Percentiles rank a stretch among this genome's conserved stretches.
Conservation (phyloP, 306 rosid species). For the Fagus sylvatica region DNA sequence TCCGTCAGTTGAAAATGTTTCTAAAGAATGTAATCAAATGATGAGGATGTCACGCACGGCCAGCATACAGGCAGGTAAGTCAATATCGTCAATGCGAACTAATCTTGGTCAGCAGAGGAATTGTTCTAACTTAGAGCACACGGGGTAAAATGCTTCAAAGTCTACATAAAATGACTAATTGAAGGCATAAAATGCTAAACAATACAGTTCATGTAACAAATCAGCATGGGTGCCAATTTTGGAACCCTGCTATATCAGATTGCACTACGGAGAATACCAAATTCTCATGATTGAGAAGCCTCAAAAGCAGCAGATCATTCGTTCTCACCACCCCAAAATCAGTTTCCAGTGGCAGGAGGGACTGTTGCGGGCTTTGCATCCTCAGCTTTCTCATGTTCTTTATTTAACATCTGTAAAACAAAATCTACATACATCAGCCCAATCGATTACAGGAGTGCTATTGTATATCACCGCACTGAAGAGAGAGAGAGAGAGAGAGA, state of each 20-base stretch:
- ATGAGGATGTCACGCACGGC: neutral
- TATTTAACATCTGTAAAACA: slow-evolving; percentile 50
- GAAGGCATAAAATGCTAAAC: neutral
- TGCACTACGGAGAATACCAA: slow-evolving; percentile 21
- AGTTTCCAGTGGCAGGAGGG: slow-evolving; percentile 33
- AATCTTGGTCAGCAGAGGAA: neutral
- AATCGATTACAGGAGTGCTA: neutral
- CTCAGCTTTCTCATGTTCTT: slow-evolving; percentile 63
- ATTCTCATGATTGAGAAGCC: slow-evolving; percentile 23
- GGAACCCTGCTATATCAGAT: neutral
- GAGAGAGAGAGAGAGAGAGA: neutral
- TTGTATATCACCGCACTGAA: neutral
- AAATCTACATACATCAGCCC: neutral
- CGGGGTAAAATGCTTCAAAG: neutral
- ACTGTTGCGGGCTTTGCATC: slow-evolving; percentile 45
- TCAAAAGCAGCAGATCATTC: slow-evolving; percentile 17
- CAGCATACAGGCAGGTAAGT: neutral
- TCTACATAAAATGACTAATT: neutral
- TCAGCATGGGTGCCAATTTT: neutral
- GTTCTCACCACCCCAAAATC: slow-evolving; percentile 13
- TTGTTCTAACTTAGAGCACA: neutral
- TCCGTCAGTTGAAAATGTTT: neutral
- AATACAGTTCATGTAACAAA: slow-evolving; percentile 1
- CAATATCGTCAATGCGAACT: neutral
- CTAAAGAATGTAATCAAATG: neutral